Conservation (phyloP, 2,329 filamentous ascomycete genomes). For the Cercospora nicotianae region DNA sequence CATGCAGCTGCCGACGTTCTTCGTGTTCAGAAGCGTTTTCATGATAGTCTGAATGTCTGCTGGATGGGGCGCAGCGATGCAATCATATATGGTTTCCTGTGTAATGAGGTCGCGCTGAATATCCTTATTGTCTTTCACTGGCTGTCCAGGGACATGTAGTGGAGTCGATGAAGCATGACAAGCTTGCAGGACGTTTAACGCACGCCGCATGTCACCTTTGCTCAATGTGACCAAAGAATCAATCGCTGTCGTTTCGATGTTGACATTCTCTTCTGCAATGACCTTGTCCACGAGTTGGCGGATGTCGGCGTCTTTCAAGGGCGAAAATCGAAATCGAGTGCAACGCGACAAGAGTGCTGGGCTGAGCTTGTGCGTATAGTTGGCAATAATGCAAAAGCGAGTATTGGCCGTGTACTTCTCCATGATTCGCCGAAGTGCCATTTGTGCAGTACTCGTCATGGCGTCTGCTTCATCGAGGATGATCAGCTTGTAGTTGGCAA, state of each 20-base stretch:
- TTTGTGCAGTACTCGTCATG: constrained; percentile 98
- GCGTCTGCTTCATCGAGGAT: constrained; percentile 98
- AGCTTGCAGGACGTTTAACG: constrained; percentile 92
- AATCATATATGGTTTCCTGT: constrained; percentile 91
- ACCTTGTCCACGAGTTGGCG: constrained; percentile 83
- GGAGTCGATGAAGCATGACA: constrained; percentile 87
- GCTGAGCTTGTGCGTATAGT: constrained; percentile 97
- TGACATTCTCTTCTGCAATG: constrained; percentile 80
- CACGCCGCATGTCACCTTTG: constrained; percentile 93
- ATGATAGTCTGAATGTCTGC: constrained; percentile 83
- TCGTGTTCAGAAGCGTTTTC: constrained; percentile 76
- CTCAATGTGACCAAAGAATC: constrained; percentile 83
- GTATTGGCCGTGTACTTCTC: constrained; percentile 99
- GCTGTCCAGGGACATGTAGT: constrained; percentile 51
- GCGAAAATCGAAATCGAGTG: constrained; percentile 92
- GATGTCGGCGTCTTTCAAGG: constrained; percentile 86
- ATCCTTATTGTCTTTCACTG: constrained; percentile 52
- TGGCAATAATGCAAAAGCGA: constrained; percentile 96
- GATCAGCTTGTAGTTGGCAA: constrained; percentile 89
- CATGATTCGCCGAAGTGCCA: constrained; percentile 96
- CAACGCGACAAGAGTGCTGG: constrained; percentile 89
- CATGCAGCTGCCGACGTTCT: constrained; percentile 86
- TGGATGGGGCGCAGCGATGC: constrained; percentile 92
- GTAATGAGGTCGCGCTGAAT: constrained; percentile 83
- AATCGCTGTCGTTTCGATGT: constrained; percentile 76